phyloP scores from a whole-genome alignment of 169 alveolate genomes.

The Eimeria acervulina region DNA sequence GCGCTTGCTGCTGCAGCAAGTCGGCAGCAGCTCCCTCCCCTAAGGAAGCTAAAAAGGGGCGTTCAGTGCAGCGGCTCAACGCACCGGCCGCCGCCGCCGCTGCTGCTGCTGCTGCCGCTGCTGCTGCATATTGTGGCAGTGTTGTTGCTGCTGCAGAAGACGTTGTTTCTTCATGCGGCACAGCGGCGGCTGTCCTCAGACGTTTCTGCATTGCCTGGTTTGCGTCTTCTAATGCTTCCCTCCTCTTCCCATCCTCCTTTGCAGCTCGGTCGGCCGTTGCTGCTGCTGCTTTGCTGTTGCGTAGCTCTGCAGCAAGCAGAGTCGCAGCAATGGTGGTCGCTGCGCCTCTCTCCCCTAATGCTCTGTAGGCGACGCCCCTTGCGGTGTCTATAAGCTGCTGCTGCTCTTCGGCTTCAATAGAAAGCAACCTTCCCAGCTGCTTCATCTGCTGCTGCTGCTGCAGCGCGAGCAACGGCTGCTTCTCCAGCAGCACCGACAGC shows the following conservation, averaged over 20 bases:
- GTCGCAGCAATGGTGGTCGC: slow-evolving; percentile 56
- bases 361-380: slow-evolving; percentile 48
- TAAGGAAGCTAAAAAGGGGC: slow-evolving; percentile 35
- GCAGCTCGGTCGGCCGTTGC: slow-evolving; percentile 12
- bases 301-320: slow-evolving; percentile 65
- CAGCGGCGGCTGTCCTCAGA: slow-evolving; percentile 5
- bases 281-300: neutral
- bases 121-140: neutral
- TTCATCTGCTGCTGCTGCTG: slow-evolving; percentile 35
- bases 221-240: neutral
- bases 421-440: slow-evolving; percentile 10
- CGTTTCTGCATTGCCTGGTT: slow-evolving; percentile 25
- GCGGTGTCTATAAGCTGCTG: slow-evolving; percentile 72
- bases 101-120: slow-evolving; percentile 70
- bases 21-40: slow-evolving; percentile 61
- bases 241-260: neutral
- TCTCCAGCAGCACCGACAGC: slow-evolving; percentile 33
- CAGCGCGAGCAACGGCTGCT: slow-evolving; percentile 64
- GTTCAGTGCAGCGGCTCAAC: neutral
- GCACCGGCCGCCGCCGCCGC: slow-evolving; percentile 26
- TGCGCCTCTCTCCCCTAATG: slow-evolving; percentile 22
- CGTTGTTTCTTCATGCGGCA: slow-evolving; percentile 10
- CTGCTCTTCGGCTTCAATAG: slow-evolving; percentile 20
- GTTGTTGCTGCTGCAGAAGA: neutral
- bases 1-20: slow-evolving; percentile 66